These are phyloP conservation scores for Colletotrichum sansevieriae DNA, from an alignment of 2,329 filamentous ascomycete genomes.

Conservation along the genomic window DNA sequence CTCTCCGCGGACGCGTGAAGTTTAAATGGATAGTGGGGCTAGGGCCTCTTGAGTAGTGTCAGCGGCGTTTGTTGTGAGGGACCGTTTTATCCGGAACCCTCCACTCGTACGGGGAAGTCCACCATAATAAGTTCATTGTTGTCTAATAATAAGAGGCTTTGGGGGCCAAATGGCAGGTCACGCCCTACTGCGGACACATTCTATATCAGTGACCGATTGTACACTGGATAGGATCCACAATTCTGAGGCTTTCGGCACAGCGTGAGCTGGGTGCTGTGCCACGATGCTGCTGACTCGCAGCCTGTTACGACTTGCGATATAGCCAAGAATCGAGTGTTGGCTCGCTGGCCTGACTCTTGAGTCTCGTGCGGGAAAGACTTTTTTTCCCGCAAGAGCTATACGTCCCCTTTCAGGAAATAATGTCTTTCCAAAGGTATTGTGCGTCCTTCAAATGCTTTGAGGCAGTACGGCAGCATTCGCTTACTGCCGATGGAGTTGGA, in stretches of 20 bases:
- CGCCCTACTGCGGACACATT: background rate
- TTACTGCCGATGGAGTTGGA: background rate
- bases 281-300: background rate
- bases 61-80: background rate
- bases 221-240: background rate
- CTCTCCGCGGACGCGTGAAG: background rate
- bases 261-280: background rate
- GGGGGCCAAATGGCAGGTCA: background rate
- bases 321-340: background rate
- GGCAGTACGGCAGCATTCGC: rapidly evolving
- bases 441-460: background rate
- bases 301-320: background rate
- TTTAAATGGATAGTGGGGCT: background rate
- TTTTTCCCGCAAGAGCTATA: background rate
- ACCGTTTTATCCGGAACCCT: background rate
- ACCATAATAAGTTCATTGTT: too few relatives aligned
- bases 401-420: too few relatives aligned
- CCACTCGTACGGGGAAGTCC: background rate
- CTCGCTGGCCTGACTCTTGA: background rate
- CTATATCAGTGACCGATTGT: background rate
- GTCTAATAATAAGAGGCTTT: background rate
- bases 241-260: background rate
- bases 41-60: background rate
- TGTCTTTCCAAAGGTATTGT: too few relatives aligned
- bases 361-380: background rate